Evolutionary conservation across 345 rosid genomes (phyloP).

Genomic region (Punica granatum): DNA sequence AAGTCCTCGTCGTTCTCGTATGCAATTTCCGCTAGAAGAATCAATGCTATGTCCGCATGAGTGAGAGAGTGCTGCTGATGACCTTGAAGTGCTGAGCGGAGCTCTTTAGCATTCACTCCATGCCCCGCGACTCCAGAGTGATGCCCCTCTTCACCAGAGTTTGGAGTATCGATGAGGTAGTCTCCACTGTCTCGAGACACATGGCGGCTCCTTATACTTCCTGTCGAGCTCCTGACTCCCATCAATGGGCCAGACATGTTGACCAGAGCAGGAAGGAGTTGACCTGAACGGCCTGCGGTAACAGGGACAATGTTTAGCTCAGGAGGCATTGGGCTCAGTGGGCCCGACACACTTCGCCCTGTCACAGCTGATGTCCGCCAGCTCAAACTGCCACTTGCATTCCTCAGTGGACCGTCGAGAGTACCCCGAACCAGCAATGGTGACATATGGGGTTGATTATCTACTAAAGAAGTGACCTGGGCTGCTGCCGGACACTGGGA

Average conservation of each 20-base stretch:
- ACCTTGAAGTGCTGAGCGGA: constrained; percentile 95
- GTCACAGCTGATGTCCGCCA: constrained; percentile 89
- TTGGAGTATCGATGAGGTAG: constrained; percentile 88
- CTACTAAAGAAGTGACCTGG: constrained; percentile 62
- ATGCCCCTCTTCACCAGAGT: constrained; percentile 82
- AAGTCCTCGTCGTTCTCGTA: constrained; percentile 99
- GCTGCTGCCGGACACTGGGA: constrained; percentile 89
- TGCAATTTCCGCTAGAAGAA: constrained; percentile 94
- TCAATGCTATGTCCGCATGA: constrained; percentile 97
- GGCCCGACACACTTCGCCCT: constrained; percentile 89
- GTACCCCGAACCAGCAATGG: constrained; percentile 93
- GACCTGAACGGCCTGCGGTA: constrained; percentile 84
- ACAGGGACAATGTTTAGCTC: constrained; percentile 76
- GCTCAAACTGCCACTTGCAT: constrained; percentile 86
- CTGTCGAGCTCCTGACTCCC: constrained; percentile 96
- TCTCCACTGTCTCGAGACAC: constrained; percentile 97
- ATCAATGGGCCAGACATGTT: constrained; percentile 95
- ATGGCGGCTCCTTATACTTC: constrained; percentile 91
- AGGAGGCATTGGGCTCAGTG: constrained; percentile 89
- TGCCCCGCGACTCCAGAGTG: constrained; percentile 65
- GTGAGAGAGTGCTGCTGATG: constrained; percentile 98
- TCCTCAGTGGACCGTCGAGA: constrained; percentile 89
- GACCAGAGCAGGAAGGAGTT: constrained; percentile 78
- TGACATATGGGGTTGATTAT: constrained; percentile 94
- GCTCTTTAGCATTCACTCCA: constrained; percentile 91